phyloP scores from a whole-genome alignment of 495 filamentous ascomycete species.

The Penicillium angulare region DNA sequence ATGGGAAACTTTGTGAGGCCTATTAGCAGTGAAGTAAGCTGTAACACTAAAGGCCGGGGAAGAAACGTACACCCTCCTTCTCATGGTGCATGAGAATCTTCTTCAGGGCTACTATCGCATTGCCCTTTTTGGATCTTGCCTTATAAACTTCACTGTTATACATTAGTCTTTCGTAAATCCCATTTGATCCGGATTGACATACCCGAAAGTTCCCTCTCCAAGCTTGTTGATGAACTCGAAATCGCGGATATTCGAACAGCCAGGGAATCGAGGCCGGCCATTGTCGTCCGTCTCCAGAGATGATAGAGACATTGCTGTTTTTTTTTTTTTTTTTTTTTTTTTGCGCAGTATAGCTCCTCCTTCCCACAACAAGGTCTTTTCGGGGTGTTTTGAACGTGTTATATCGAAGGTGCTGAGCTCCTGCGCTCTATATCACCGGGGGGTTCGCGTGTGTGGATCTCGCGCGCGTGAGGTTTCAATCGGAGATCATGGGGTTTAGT shows the following conservation, averaged over 20 bases:
- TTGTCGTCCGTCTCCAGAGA: constrained; percentile 33
- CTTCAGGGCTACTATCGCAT: constrained; percentile 80
- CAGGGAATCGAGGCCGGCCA: constrained; percentile 59
- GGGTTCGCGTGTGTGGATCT: constrained; percentile 1
- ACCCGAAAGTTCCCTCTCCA: constrained; percentile 97
- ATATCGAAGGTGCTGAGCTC: not conserved
- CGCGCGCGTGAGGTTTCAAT: not conserved
- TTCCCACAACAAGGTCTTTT: not conserved
- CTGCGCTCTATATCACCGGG: not conserved
- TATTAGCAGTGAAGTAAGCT: not conserved
- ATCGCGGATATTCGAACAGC: constrained; percentile 82
- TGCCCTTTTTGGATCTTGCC: constrained; percentile 71
- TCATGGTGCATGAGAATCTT: constrained; percentile 98
- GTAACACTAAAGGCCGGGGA: not conserved
- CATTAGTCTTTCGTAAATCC: constrained; percentile 10
- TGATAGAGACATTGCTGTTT: constrained; percentile 35
- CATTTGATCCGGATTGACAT: constrained; percentile 15
- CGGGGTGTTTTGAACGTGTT: too few species aligned
- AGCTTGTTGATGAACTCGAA: constrained; percentile 91
- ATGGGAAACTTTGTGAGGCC: constrained; percentile 71
- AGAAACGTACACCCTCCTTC: constrained; percentile 73
- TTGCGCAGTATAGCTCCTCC: not conserved
- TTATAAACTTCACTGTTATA: constrained; percentile 82
- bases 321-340: not conserved
- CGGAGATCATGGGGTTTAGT: not conserved